Base-by-base conservation (phyloP, 345 rosid genomes). In the Atalantia buxifolia region DNA sequence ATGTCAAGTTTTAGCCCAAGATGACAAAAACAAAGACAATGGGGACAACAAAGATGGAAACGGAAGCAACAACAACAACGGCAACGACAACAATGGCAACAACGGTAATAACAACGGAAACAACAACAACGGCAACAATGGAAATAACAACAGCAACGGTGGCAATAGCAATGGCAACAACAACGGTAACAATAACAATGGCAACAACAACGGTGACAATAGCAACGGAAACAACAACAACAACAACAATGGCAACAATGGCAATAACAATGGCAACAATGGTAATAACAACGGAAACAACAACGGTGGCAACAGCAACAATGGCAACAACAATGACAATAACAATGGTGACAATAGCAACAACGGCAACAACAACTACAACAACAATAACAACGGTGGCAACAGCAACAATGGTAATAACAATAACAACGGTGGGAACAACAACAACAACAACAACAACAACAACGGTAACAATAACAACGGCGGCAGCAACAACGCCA, bases 281-380 rank as follows among this genome's bases (percentile, higher is more conserved):
- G 2, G 5, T 4, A 33, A 33, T 5, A 7, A 7, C 7, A 28
- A 62, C 36, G 2, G 5, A 1, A 8, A 8, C 9, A 30, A 16
- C 22, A 30, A 30, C n/a, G 7, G 18, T 22, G 7, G 2, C 40
- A 7, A 18, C 5, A 7, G 3, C 2, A 1, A 7, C 1, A 14
- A 1, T 0, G 1, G 19, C 0, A 31, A 63, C 67, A 3, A 1
- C 1, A 14, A 14, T 7, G 2, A 3, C 3, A 16, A 16, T 4
- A 18, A 18, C 38, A 12, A 12, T 8, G 16, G 6, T 5, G 7
- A 1, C 3, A 62, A 62, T 2, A 28, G 2, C 21, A 16, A 1
- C 36, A 28, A 28, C 8, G 13, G 5, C 33, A 31, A 31, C 4
- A 31, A 1, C 36, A 28, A 28, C 8, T 5, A 1, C 33, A 31